Evolutionary conservation across 306 rosid genomes (phyloP), one percentile per base, ranked within the genome.

Genomic region (Morella rubra): DNA sequence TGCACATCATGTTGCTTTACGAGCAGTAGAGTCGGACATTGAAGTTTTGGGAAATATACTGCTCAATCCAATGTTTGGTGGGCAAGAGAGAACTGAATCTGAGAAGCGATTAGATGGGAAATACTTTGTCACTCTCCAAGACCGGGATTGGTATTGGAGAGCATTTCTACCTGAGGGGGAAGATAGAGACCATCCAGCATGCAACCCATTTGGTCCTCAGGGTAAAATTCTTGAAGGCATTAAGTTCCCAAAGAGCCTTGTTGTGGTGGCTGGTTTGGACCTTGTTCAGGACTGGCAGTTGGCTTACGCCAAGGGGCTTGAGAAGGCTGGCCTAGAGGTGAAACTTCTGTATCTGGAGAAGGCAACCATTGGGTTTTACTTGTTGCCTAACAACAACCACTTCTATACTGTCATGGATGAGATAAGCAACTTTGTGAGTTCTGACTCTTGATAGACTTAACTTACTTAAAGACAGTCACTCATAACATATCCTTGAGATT

Each of bases 81-180:
- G 99, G 83, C 74, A 84, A 61, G 97, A 75, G 73, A 89, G 99
- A 79, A 84, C 97, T 2, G 88, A 89, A 24, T 84, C 97, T 4
- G 99, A 95, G 74, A 81, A 37, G 75, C 91, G 88, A 14, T 73
- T 95, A 8, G 97, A 95, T 77, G 99, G 99, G 52, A 95, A 85
- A 70, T 95, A 95, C 80, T 95, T 95, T 65, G 99, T 95, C 9
- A 95, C 87, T 32, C 67, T 89, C 46, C 85, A 80, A 79, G 99
- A 92, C 55, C 80, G 99, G 75, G 99, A 95, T 67, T 95, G 99
- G 99, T 95, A 95, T 78, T 95, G 97, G 99, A 92, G 97, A 76
- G 99, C 99, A 67, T 95, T 89, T 79, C 97, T 95, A 45, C 99
- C 99, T 1, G 97, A 90, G 79, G 97, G 96, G 50, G 97, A 89